Evolutionary conservation across 306 rosid genomes (phyloP).

Genomic region (Begonia loranthoides): DNA sequence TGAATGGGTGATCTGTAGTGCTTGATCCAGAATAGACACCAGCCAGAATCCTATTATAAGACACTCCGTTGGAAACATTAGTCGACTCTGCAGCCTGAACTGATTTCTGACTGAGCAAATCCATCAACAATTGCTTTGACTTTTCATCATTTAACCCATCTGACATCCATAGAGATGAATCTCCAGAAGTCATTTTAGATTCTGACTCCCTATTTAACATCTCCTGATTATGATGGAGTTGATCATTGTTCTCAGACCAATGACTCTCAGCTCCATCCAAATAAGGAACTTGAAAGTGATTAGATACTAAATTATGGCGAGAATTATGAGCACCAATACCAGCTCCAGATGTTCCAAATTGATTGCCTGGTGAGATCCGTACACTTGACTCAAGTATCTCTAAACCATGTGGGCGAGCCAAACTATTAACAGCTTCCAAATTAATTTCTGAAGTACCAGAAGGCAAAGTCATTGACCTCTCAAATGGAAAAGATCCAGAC

Average conservation of each 20-base stretch:
- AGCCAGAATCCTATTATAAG: constrained; percentile 8
- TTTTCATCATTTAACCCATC: constrained; percentile 41
- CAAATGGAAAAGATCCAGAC: constrained; percentile 20
- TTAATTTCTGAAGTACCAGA: constrained; percentile 38
- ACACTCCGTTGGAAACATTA: constrained; percentile 16
- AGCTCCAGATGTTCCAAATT: constrained; percentile 22
- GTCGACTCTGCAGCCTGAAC: constrained; percentile 18
- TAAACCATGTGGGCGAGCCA: constrained; percentile 33
- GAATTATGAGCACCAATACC: constrained; percentile 21
- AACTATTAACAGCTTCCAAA: constrained; percentile 35
- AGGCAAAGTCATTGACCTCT: constrained; percentile 35
- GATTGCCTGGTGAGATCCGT: constrained; percentile 19
- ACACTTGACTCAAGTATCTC: constrained; percentile 32
- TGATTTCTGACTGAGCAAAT: constrained; percentile 38
- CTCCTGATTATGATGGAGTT: constrained; percentile 25
- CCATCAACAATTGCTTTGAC: constrained; percentile 38
- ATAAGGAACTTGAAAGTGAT: constrained; percentile 27
- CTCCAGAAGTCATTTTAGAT: constrained; percentile 26
- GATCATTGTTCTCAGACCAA: constrained; percentile 40
- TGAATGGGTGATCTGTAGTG: constrained; percentile 24
- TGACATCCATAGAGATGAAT: constrained; percentile 34
- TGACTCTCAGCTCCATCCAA: constrained; percentile 30
- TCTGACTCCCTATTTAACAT: constrained; percentile 34
- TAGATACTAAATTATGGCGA: constrained; percentile 24
- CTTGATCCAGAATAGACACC: constrained; percentile 27